Percentiles rank a stretch among this genome's conserved stretches.
Evolutionary conservation across 371 early-diverging fungal genomes (phyloP).

Genomic region (Mucor lusitanicus): DNA sequence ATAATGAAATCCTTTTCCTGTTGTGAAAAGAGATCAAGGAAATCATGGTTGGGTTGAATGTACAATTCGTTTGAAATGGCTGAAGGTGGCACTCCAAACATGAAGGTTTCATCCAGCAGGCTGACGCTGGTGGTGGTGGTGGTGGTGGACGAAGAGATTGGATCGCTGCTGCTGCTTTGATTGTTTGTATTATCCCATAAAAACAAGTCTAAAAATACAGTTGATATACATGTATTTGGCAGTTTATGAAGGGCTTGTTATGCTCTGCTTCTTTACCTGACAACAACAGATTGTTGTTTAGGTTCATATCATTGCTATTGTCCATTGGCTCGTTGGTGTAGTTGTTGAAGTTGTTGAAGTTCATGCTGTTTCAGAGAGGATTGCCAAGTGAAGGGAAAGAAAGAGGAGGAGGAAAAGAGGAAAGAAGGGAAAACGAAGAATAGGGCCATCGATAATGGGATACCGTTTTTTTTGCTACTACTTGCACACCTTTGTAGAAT

Average conservation of each 20-base stretch:
- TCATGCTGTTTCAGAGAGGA: not conserved
- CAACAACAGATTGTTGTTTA: not conserved
- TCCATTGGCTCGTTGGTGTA: not conserved
- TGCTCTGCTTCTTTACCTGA: constrained; percentile 6
- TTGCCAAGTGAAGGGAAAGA: not conserved
- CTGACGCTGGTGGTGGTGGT: no score
- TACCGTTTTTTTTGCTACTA: not conserved
- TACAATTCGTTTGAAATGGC: not conserved
- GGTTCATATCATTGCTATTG: not conserved
- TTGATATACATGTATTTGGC: not conserved
- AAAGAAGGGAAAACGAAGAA: not conserved
- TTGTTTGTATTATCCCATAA: constrained; percentile 11
- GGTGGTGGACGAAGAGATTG: not conserved
- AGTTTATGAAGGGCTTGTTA: not conserved
- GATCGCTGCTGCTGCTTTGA: not conserved
- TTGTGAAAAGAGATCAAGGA: not conserved
- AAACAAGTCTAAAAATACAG: constrained; percentile 3
- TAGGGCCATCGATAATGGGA: not conserved
- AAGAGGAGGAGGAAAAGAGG: not conserved
- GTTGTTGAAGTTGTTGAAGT: no score
- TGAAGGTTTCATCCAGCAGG: not conserved
- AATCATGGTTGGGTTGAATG: not conserved
- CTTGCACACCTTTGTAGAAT: not conserved
- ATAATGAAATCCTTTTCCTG: constrained; percentile 3
- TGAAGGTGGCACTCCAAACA: not conserved